A percentile compares a stretch with the other conserved stretches of the same genome.
phyloP scores from a whole-genome alignment of 2,329 filamentous ascomycete species.

The Fusarium nygamai region DNA sequence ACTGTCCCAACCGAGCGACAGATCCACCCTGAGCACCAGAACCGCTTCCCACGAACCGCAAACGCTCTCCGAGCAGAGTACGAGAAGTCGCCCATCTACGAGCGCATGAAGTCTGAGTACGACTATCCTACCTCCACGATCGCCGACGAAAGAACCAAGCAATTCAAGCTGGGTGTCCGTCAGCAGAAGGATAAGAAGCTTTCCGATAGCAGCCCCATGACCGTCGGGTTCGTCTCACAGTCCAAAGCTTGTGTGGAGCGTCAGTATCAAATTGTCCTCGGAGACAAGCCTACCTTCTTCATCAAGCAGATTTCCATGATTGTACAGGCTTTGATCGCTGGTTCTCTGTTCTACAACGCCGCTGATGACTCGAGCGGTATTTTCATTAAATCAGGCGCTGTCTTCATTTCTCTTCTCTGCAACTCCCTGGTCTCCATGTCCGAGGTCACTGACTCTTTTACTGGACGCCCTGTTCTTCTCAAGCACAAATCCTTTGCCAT shows the following conservation, averaged over 20 bases:
- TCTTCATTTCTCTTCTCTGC: conserved; percentile 72
- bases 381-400: conserved; percentile 70
- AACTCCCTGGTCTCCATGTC: conserved; percentile 71
- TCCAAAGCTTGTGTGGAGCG: conserved; percentile 65
- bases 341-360: conserved; percentile 75
- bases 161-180: conserved; percentile 63
- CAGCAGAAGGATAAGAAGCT: conserved; percentile 66
- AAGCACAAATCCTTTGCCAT: conserved; percentile 69
- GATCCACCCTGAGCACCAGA: conserved; percentile 57
- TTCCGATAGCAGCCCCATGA: conserved; percentile 64
- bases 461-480: conserved; percentile 65
- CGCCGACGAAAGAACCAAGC: conserved; percentile 59
- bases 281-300: conserved; percentile 70
- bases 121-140: conserved; percentile 62
- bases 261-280: conserved; percentile 73
- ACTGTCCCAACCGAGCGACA: conserved; percentile 75
- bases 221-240: conserved; percentile 63
- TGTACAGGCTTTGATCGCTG: conserved; percentile 68
- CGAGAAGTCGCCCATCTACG: conserved; percentile 60
- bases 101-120: conserved; percentile 64
- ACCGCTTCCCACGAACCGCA: conserved; percentile 57
- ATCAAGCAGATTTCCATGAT: conserved; percentile 70
- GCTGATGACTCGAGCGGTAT: conserved; percentile 66
- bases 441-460: conserved; percentile 72
- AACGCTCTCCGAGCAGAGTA: conserved; percentile 59